Evolutionary conservation across 306 rosid genomes (phyloP).

Genomic region (Cucurbita moschata): DNA sequence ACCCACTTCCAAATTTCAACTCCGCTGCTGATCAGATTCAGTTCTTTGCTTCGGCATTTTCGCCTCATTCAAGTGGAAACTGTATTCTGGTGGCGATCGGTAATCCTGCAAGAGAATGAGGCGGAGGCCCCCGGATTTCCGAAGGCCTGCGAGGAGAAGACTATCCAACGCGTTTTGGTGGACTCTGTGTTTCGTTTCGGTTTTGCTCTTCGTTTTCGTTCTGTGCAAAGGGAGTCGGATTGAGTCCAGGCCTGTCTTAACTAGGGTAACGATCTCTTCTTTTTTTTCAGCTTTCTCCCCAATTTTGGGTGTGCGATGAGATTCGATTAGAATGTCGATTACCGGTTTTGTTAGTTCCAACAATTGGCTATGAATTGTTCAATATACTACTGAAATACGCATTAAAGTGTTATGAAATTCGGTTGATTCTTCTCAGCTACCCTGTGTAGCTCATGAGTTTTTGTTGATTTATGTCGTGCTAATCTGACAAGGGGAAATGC

Average conservation of each 20-base stretch:
- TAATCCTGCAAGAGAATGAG: constrained; percentile 32
- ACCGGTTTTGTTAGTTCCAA: not conserved
- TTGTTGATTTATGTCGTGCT: not conserved
- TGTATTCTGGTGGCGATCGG: not conserved
- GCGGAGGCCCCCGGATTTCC: constrained; percentile 62
- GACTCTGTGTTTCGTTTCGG: constrained; percentile 49
- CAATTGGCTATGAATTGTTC: not conserved
- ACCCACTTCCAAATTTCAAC: not conserved
- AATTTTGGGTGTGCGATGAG: constrained; percentile 10
- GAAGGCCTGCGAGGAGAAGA: constrained; percentile 70
- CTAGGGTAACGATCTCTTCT: constrained; percentile 29
- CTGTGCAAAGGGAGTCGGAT: constrained; percentile 60
- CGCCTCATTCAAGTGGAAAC: not conserved
- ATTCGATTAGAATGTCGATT: not conserved
- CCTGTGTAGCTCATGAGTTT: not conserved
- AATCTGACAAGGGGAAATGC: not conserved
- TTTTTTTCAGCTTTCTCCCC: constrained; percentile 14
- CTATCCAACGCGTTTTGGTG: constrained; percentile 65
- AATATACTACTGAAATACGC: not conserved
- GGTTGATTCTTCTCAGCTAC: not conserved
- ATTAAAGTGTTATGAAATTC: not conserved
- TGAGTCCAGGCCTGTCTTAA: constrained; percentile 53
- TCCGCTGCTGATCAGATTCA: not conserved
- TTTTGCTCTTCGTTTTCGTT: constrained; percentile 55
- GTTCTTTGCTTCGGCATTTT: not conserved